These are phyloP conservation scores for Pseudogymnoascus sp. DNA, from an alignment of 2,329 filamentous ascomycete species.

Conservation along the genomic window DNA sequence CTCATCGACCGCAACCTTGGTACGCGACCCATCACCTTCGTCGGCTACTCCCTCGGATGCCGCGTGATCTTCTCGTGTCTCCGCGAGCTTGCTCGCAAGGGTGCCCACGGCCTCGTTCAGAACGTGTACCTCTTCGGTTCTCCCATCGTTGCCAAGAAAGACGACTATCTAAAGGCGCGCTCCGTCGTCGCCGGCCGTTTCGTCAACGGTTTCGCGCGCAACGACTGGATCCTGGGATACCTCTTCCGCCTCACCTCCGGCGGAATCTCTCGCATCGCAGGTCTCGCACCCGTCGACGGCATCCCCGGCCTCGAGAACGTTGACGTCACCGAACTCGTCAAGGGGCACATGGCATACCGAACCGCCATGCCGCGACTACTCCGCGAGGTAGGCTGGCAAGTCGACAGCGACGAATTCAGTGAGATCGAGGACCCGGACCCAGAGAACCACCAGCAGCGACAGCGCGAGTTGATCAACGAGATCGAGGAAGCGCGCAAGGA, in stretches of 20 bases:
- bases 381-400: conserved; percentile 79
- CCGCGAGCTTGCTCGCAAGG: conserved; percentile 73
- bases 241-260: conserved; percentile 91
- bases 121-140: conserved; percentile 95
- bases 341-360: conserved; percentile 95
- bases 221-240: conserved; percentile 96
- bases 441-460: conserved; percentile 78
- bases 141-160: conserved; percentile 81
- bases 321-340: conserved; percentile 75
- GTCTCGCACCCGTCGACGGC: conserved; percentile 65
- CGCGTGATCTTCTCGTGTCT: conserved; percentile 89
- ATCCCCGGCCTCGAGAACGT: conserved; percentile 82
- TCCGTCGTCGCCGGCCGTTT: conserved; percentile 88
- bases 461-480: conserved; percentile 89
- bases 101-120: conserved; percentile 79
- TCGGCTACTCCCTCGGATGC: conserved; percentile 88
- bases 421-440: conserved; percentile 98
- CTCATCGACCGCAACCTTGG: conserved; percentile 86
- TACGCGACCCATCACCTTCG: conserved; percentile 80
- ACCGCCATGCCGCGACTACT: conserved; percentile 82
- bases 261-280: conserved; percentile 81
- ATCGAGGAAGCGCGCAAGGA: conserved; percentile 90
- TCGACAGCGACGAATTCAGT: conserved; percentile 86
- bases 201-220: conserved; percentile 86
- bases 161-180: conserved; percentile 74